Evolutionary conservation across 1,139 yeast genomes (phyloP), one percentile per base, ranked within the genome.

Genomic region (Nadsonia starkeyi-henricii): DNA sequence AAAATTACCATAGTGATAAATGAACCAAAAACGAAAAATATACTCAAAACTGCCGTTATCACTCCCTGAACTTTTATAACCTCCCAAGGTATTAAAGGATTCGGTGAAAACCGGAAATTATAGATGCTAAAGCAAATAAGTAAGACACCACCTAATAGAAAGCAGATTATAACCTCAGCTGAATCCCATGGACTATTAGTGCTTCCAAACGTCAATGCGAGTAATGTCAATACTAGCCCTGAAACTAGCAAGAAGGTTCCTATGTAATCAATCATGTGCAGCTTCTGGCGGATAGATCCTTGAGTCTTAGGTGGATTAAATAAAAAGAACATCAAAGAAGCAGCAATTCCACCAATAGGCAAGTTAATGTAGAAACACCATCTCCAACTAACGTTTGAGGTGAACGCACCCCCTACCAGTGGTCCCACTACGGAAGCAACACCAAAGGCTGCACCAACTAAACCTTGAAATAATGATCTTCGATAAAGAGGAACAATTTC

Each of bases 291-390:
- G 28, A 70, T 50, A 39, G 62, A 20, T 81, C 76, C 0, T 77
- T 78, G 1, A 78, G 70, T 2, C 77, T 78, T 1, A 83, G 77
- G 21, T 5, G 79, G 19, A 37, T 52, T 51, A 26, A 74, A 68
- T 21, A 69, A 53, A 8, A 67, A 44, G 44, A 78, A 67, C 26
- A 75, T 57, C 0, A 63, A 58, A 0, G 65, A 58, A 21, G 73
- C 62, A 1, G 81, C 78, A 2, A 71, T 53, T 0, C 82, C 86
- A n/a, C 84, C 85, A 41, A 80, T 65, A 2, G 89, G 86, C 47
- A 83, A 60, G 58, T 81, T 83, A 55, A 83, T 69, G 61, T 76
- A 82, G 61, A 82, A 83, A 56, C 85, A 78, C 89, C 91, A 82
- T 57, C 91, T 69, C 93, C 91, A 83, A 17, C 76, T 68, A 1